phyloP scores from a whole-genome alignment of 331 rosid species.

The Cydonia oblonga region DNA sequence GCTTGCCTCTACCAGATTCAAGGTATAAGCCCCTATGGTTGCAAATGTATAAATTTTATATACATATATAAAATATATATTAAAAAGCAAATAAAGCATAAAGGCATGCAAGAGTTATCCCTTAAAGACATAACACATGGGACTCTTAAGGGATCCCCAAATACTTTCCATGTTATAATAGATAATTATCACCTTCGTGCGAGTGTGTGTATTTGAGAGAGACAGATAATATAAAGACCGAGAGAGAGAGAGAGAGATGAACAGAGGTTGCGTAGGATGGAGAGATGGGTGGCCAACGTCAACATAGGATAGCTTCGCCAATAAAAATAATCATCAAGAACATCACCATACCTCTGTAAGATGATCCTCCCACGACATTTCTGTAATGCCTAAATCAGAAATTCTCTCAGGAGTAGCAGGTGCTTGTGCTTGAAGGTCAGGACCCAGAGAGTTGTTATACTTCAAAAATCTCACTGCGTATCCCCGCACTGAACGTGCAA shows the following conservation, averaged over 20 bases:
- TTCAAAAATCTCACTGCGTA: constrained; percentile 75
- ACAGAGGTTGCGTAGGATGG: background rate
- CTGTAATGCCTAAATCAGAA: constrained; percentile 54
- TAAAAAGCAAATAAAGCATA: too few relatives aligned
- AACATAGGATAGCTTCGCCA: constrained; percentile 9
- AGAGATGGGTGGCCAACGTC: too few relatives aligned
- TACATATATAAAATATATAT: background rate
- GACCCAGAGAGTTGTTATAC: constrained; percentile 40
- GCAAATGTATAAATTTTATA: background rate
- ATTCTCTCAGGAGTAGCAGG: constrained; percentile 76
- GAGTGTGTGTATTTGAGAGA: background rate
- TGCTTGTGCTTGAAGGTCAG: constrained; percentile 49
- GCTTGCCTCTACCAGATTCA: background rate
- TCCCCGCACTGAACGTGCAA: constrained; percentile 33
- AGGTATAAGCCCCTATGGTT: background rate
- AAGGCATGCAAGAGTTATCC: background rate
- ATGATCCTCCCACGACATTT: constrained; percentile 67
- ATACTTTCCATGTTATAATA: background rate
- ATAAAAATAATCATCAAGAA: constrained; percentile 16
- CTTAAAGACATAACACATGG: background rate
- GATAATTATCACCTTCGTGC: background rate
- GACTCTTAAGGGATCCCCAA: background rate
- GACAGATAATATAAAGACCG: background rate
- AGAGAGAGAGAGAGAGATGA: background rate
- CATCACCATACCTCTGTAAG: constrained; percentile 59